A percentile compares a stretch with the other conserved stretches of the same genome.
Evolutionary conservation across 2,329 filamentous ascomycete species (phyloP).

Genomic region (Rhynchosporium graminicola): DNA sequence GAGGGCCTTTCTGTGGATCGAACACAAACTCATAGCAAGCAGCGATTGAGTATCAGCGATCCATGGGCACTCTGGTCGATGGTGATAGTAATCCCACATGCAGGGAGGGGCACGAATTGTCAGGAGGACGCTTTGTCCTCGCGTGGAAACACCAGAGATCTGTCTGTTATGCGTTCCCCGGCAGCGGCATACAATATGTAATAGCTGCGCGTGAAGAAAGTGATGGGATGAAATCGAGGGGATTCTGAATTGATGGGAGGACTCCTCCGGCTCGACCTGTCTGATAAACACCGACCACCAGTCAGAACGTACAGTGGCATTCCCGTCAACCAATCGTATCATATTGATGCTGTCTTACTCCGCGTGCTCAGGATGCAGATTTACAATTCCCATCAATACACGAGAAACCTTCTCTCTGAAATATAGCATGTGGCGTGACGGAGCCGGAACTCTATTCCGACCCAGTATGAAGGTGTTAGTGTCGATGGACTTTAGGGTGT

Average conservation of each 20-base stretch:
- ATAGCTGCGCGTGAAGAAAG: neutral
- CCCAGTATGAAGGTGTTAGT: no score
- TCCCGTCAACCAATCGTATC: neutral
- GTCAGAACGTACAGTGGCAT: neutral
- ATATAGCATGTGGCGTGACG: neutral
- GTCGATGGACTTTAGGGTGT: no score
- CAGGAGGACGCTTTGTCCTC: neutral
- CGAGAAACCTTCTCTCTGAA: neutral
- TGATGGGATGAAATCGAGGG: neutral
- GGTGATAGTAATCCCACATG: neutral
- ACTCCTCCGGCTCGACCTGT: neutral
- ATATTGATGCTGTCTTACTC: neutral
- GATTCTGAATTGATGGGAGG: neutral
- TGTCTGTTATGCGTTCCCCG: neutral
- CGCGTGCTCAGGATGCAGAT: neutral
- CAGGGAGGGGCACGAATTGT: neutral
- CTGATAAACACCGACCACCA: neutral
- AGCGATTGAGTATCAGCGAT: neutral
- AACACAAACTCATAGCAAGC: no score
- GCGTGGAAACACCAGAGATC: neutral
- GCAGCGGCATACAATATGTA: neutral
- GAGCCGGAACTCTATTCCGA: neutral
- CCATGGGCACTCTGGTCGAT: neutral
- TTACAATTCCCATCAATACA: neutral
- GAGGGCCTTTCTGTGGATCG: no score